Percentiles rank a stretch among this genome's conserved stretches.
Conservation (phyloP, 2,329 filamentous ascomycete species). For the Arthrobotrys sinensis region DNA sequence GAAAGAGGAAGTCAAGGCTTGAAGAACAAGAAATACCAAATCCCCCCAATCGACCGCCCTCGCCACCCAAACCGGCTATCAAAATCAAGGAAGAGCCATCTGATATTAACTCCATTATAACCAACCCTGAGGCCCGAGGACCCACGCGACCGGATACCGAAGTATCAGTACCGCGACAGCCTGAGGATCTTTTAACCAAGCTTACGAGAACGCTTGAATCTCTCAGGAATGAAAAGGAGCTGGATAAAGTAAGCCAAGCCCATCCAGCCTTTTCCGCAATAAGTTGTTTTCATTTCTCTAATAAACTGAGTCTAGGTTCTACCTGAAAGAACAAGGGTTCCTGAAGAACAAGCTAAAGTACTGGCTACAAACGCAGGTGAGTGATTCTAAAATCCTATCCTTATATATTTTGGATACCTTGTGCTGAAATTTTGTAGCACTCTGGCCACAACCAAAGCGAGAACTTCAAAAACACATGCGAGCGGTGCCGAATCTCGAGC, state of each 20-base stretch:
- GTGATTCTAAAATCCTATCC: neutral
- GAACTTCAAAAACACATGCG: constrained; percentile 48
- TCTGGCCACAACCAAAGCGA: constrained; percentile 51
- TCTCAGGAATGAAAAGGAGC: constrained; percentile 20
- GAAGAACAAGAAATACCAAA: neutral
- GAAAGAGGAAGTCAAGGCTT: neutral
- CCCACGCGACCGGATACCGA: neutral
- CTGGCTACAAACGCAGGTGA: constrained; percentile 29
- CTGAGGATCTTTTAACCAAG: constrained; percentile 16
- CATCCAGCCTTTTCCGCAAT: too few relatives aligned
- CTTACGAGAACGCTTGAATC: constrained; percentile 16
- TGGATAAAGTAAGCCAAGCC: constrained; percentile 34
- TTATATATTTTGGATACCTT: neutral
- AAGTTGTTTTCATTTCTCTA: neutral
- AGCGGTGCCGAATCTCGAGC: constrained; percentile 3
- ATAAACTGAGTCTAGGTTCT: constrained; percentile 11
- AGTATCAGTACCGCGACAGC: neutral
- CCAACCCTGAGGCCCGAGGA: neutral
- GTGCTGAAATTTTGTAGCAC: constrained; percentile 24
- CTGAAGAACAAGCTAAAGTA: constrained; percentile 43
- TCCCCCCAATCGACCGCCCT: neutral
- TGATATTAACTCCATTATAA: neutral
- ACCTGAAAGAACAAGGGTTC: constrained; percentile 33
- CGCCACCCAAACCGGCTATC: neutral
- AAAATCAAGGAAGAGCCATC: neutral